A percentile compares a stretch with the other conserved stretches of the same genome.
Evolutionary conservation across 2,329 filamentous ascomycete genomes (phyloP).

Genomic region (Lasiodiplodia sp.): DNA sequence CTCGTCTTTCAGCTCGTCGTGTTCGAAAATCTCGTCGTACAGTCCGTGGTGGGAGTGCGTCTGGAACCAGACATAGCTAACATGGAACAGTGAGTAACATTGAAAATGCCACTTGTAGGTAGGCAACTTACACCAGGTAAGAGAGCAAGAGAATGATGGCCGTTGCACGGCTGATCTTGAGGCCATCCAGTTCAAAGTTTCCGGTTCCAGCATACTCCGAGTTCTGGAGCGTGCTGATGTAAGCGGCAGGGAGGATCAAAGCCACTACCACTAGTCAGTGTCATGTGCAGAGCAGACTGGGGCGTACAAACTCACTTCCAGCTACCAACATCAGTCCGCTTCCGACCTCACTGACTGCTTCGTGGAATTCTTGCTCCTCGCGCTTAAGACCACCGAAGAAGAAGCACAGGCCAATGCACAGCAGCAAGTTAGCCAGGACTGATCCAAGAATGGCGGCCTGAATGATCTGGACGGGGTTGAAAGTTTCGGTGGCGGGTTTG

Average conservation of each 20-base stretch:
- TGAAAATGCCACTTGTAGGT: background rate
- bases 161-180: constrained; percentile 74
- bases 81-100: background rate
- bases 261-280: constrained; percentile 48
- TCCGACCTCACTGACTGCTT: constrained; percentile 79
- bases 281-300: background rate
- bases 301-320: constrained; percentile 58
- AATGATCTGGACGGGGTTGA: constrained; percentile 67
- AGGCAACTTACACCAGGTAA: constrained; percentile 54
- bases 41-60: constrained; percentile 78
- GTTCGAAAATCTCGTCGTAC: constrained; percentile 75
- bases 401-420: constrained; percentile 83
- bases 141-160: constrained; percentile 74
- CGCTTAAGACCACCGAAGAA: constrained; percentile 75
- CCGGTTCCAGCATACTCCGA: constrained; percentile 33
- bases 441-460: constrained; percentile 85
- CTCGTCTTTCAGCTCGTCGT: constrained; percentile 72
- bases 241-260: constrained; percentile 59
- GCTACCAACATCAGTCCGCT: constrained; percentile 79
- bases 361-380: constrained; percentile 74
- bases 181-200: constrained; percentile 54
- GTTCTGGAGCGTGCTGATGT: constrained; percentile 55
- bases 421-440: constrained; percentile 79
- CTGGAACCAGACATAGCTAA: constrained; percentile 70
- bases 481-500: constrained; percentile 44